phyloP scores from a whole-genome alignment of 768 basidiomycete species.

The Agaricus subrufescens region DNA sequence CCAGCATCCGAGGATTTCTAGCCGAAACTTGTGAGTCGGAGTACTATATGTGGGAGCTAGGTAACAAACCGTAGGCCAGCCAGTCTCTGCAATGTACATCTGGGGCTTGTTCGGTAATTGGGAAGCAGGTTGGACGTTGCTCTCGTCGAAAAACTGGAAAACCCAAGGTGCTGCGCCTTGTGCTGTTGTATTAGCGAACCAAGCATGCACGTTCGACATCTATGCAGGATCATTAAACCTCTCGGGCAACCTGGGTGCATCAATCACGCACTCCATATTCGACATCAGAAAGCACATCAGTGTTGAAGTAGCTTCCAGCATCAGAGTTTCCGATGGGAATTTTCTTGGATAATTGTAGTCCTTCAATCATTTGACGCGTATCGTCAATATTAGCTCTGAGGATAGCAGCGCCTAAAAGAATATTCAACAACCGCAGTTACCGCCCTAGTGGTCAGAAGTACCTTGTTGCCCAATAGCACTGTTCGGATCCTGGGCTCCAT shows the following conservation, averaged over 20 bases:
- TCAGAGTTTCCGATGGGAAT: conserved; percentile 80
- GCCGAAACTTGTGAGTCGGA: not conserved
- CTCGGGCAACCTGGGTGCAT: not conserved
- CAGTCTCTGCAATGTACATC: conserved; percentile 94
- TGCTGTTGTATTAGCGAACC: conserved; percentile 81
- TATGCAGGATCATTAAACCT: conserved; percentile 18
- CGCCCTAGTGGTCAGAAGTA: not conserved
- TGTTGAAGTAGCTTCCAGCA: conserved; percentile 83
- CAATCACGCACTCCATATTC: conserved; percentile 60
- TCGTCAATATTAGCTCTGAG: conserved; percentile 64
- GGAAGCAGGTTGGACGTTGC: conserved; percentile 57
- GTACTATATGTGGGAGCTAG: not conserved
- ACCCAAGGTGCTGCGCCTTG: conserved; percentile 82
- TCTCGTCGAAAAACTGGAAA: conserved; percentile 65
- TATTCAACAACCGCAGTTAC: not conserved
- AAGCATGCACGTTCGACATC: conserved; percentile 92
- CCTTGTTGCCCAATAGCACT: conserved; percentile 46
- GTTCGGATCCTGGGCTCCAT: conserved; percentile 51
- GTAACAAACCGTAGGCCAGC: conserved; percentile 59
- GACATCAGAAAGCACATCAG: conserved; percentile 48
- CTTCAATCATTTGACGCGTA: conserved; percentile 48
- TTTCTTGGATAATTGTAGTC: conserved; percentile 53
- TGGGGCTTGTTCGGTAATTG: conserved; percentile 64
- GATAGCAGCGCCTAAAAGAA: conserved; percentile 44
- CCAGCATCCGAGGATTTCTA: conserved; percentile 53